Evolutionary conservation across 495 filamentous ascomycete genomes (phyloP), one percentile per base, ranked within the genome.

Genomic region (Oidiodendron maius): DNA sequence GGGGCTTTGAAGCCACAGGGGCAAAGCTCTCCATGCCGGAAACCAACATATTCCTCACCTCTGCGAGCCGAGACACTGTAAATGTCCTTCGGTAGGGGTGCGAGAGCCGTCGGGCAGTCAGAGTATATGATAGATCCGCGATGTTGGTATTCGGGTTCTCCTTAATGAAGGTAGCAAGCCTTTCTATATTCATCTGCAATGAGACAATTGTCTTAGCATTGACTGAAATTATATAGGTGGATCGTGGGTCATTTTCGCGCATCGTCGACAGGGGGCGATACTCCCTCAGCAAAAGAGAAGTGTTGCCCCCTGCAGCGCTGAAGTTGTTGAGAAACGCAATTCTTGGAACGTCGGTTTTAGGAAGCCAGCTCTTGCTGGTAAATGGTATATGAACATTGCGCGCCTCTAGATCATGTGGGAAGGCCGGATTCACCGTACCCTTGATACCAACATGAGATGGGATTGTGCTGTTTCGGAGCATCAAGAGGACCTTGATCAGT

Each of bases 361-460:
- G 5, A 70, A 56, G 3, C 78, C 77, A 59, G 18, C 18, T 17
- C 18, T 37, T n/a, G n/a, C n/a, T n/a, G n/a, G n/a, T n/a, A 1
- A 69, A 51, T 2, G 78, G 76, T 60, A 83, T 81, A 60, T 91
- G 81, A 24, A 91, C 85, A 48, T 88, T 87, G 20, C 88, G 82
- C 48, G 89, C 75, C 0, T 68, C 66, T 1, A 91, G 66, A 60
- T 91, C 84, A 20, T 77, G 79, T 1, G 89, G 87, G 69, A 91
- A 93, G 26, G 77, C 83, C 68, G 84, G 77, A 74, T 95, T 80
- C 73, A 93, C 77, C 64, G 78, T 78, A 8, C 72, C 78, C 69
- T 95, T 93, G 71, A 91, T 91, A 13, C 89, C 89, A 48, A 86
- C 82, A 52, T 93, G 88, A 6, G 88, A 84, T 4, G 89, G 88